Evolutionary conservation across 257 asterid genomes (phyloP).

Genomic region (Solanum peruvianum): DNA sequence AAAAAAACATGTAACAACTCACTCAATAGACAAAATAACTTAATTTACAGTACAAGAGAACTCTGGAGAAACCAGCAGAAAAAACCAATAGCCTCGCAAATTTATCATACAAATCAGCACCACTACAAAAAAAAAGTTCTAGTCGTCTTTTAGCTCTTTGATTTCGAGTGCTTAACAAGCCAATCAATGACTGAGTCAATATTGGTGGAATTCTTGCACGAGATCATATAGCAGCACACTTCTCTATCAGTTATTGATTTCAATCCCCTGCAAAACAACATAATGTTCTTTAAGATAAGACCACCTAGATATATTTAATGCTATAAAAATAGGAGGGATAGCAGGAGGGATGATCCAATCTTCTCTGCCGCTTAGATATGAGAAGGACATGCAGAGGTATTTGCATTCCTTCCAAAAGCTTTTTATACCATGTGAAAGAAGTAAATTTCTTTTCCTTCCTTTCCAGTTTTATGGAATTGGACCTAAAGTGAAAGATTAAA

Average conservation of each 20-base stretch:
- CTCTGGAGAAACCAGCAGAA: background rate
- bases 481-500: background rate
- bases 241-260: constrained; percentile 77
- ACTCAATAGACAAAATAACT: background rate
- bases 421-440: background rate
- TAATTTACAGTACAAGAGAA: constrained; percentile 7
- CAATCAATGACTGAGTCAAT: constrained; percentile 93
- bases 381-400: background rate
- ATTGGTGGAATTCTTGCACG: constrained; percentile 93
- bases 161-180: constrained; percentile 92
- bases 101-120: constrained; percentile 16
- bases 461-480: background rate
- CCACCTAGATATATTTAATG: background rate
- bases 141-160: constrained; percentile 48
- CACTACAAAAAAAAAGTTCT: background rate
- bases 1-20: background rate
- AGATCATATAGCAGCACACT: constrained; percentile 97
- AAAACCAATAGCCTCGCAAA: background rate
- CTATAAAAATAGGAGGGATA: background rate
- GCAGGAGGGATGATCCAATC: background rate
- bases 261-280: constrained; percentile 55
- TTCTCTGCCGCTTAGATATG: background rate
- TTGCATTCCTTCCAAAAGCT: background rate
- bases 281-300: background rate
- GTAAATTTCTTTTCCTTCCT: background rate